phyloP scores from a whole-genome alignment of 2,329 filamentous ascomycete genomes.

The Xylariaceae sp. region DNA sequence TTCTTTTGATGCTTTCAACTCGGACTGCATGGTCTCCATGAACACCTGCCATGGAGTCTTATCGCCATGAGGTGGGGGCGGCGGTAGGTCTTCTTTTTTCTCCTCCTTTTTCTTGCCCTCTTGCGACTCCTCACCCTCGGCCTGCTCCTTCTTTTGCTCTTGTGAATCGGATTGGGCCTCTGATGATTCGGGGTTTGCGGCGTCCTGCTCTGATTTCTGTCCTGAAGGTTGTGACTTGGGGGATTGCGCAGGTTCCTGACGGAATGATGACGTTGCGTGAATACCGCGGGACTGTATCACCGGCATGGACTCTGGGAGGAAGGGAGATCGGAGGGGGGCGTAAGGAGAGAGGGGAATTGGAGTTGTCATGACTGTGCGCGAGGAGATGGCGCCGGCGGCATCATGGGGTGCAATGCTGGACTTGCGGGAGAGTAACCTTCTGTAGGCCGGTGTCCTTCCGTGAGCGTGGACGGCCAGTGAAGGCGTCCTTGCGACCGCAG shows the following conservation, averaged over 20 bases:
- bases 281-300: constrained; percentile 36
- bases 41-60: constrained; percentile 99
- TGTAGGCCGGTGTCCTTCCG: constrained; percentile 44
- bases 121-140: constrained; percentile 40
- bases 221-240: constrained; percentile 24
- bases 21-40: constrained; percentile 86
- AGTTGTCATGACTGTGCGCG: constrained; percentile 14
- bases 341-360: constrained; percentile 33
- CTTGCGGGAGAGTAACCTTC: constrained; percentile 38
- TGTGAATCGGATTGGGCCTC: constrained; percentile 37
- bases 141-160: constrained; percentile 42
- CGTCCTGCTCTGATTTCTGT: constrained; percentile 37
- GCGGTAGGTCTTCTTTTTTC: constrained; percentile 65
- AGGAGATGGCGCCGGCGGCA: no score
- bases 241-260: constrained; percentile 28
- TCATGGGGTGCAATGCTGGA: constrained; percentile 29
- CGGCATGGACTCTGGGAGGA: constrained; percentile 39
- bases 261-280: constrained; percentile 33
- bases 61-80: constrained; percentile 93
- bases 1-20: constrained; percentile 96
- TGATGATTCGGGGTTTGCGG: constrained; percentile 27
- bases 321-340: constrained; percentile 41
- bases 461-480: constrained; percentile 34
- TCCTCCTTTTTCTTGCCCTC: constrained; percentile 51
- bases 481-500: constrained; percentile 39